phyloP scores from a whole-genome alignment of 2,329 filamentous ascomycete species.

The Chaetomium globosum region DNA sequence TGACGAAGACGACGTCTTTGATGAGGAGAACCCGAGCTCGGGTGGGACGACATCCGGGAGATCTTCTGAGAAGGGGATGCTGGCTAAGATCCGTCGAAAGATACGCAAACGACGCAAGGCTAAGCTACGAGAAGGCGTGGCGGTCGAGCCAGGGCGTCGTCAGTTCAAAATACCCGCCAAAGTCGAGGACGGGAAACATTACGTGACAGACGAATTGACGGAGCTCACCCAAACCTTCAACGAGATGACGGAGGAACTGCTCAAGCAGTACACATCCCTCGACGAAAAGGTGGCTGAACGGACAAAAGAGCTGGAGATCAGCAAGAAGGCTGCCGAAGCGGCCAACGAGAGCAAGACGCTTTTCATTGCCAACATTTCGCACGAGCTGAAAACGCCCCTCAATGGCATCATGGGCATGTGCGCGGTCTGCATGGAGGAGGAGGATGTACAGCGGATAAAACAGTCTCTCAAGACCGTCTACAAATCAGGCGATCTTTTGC shows the following conservation, averaged over 20 bases:
- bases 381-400: constrained; percentile 87
- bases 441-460: constrained; percentile 75
- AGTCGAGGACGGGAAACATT: constrained; percentile 73
- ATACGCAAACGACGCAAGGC: constrained; percentile 43
- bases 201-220: constrained; percentile 80
- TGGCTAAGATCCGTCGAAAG: constrained; percentile 45
- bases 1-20: constrained; percentile 50
- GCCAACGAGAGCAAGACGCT: constrained; percentile 96
- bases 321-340: constrained; percentile 89
- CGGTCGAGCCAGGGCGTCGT: constrained; percentile 50
- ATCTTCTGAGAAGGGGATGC: constrained; percentile 48
- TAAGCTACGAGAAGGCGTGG: constrained; percentile 39
- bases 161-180: constrained; percentile 83
- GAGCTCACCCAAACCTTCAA: constrained; percentile 86
- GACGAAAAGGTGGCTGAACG: constrained; percentile 83
- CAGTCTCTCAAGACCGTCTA: constrained; percentile 85
- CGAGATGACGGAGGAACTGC: constrained; percentile 87
- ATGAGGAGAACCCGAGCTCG: constrained; percentile 52
- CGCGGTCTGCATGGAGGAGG: constrained; percentile 88
- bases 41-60: constrained; percentile 48
- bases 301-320: constrained; percentile 81
- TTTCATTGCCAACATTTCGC: constrained; percentile 92
- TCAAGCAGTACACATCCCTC: constrained; percentile 80
- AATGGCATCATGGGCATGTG: constrained; percentile 97
- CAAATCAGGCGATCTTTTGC: constrained; percentile 79